phyloP scores from a whole-genome alignment of 2,329 filamentous ascomycete species.

The Claviceps sp. region DNA sequence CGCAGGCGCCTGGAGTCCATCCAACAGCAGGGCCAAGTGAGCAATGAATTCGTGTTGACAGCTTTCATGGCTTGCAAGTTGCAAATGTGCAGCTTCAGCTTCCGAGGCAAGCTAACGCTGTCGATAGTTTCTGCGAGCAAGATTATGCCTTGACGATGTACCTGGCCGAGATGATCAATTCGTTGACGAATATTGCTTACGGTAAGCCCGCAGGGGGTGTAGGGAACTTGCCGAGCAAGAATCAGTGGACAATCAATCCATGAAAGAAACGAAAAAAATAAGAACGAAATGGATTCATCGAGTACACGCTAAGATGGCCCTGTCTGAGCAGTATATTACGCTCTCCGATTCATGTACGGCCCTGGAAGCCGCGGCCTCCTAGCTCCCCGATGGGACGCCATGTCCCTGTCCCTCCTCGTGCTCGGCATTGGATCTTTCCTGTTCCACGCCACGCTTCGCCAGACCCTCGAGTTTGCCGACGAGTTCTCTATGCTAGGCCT shows the following conservation, averaged over 20 bases:
- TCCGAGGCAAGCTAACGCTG: neutral
- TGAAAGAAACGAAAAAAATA: neutral
- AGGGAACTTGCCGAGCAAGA: constrained; percentile 19
- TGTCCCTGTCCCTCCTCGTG: constrained; percentile 26
- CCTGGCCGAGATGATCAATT: constrained; percentile 31
- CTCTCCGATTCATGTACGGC: constrained; percentile 24
- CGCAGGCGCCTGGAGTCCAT: constrained; percentile 24
- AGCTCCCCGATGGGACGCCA: constrained; percentile 23
- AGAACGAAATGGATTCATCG: neutral
- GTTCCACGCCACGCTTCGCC: constrained; percentile 32
- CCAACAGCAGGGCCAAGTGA: constrained; percentile 26
- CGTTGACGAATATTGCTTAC: constrained; percentile 26
- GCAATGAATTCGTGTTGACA: neutral
- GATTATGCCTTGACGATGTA: constrained; percentile 33
- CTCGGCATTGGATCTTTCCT: constrained; percentile 29
- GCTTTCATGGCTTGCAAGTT: too few relatives aligned
- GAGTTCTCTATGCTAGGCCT: constrained; percentile 47
- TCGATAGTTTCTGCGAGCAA: constrained; percentile 27
- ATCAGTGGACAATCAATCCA: too few relatives aligned
- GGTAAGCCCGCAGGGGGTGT: constrained; percentile 18
- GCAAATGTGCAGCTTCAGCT: too few relatives aligned
- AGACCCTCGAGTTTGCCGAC: constrained; percentile 33
- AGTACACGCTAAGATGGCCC: neutral
- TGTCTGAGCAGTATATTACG: constrained; percentile 25
- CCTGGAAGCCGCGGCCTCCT: constrained; percentile 17